Evolutionary conservation across 1,139 yeast species (phyloP), one percentile per base, ranked within the genome.

Genomic region (Geotrichum bryndzae): DNA sequence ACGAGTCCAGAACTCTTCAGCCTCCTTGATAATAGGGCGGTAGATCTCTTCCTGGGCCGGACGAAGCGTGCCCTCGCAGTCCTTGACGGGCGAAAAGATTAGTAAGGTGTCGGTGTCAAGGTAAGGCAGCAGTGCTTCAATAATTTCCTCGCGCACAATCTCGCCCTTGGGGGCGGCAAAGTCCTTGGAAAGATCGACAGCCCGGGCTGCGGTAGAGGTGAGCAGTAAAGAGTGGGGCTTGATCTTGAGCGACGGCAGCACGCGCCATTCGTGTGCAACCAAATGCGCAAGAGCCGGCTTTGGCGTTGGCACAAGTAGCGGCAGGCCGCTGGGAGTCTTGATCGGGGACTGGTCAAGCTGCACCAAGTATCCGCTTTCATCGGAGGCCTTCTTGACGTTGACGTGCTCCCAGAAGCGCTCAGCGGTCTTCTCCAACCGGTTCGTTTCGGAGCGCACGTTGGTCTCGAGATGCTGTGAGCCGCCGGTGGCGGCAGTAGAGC

Each of bases 61-160:
- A 70, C 98, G 82, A 66, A 94, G 79, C 53, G 79, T 79, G 8
- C 98, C 99, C 67, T 88, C 94, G 71, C 88, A 91, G 73, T 94
- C 98, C 56, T 79, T 81, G 18, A 69, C 68, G n/a, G 97, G 95
- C 1, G 97, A 84, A 71, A 91, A 88, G 10, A 92, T 90, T 58
- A 94, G 80, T 67, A 96, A 79, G 1, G 98, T 91, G 73, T 94
- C 99, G 0, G 99, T 94, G 72, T 94, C 99, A 61, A 95, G 78
- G 72, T 91, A 94, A 63, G 94, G 85, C 69, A 92, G 77, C 66
- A 94, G 68, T 51, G 70, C 70, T 15, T 69, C 68, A 25, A 69
- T 65, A 22, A 70, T 70, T 23, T 67, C 66, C 29, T 64, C 67
- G 18, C 54, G 41, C 15, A 55, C 58, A 7, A 46, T 22, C 38